These are phyloP conservation scores for Barnettozyma salicaria DNA, from an alignment of 805 yeast species.

Conservation along the genomic window DNA sequence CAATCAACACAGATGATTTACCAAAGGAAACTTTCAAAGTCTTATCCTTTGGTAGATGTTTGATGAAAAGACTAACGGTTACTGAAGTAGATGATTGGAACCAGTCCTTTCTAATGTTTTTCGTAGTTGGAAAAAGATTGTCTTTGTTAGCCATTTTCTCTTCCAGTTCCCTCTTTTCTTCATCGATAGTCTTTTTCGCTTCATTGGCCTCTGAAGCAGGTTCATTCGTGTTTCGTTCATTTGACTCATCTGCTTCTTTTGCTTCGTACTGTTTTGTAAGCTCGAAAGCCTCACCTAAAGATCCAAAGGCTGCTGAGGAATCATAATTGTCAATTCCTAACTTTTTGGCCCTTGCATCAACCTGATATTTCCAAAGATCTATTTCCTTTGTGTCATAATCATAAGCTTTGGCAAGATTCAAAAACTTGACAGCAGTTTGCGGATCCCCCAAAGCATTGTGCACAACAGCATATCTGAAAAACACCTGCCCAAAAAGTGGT, in stretches of 20 bases:
- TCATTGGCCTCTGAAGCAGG: neutral
- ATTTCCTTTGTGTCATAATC: slow-evolving; percentile 27
- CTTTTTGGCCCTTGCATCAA: slow-evolving; percentile 19
- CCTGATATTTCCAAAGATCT: slow-evolving; percentile 18
- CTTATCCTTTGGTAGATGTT: slow-evolving; percentile 49
- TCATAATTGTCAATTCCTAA: slow-evolving; percentile 8
- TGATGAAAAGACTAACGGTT: slow-evolving; percentile 65
- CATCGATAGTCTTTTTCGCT: slow-evolving; percentile 5
- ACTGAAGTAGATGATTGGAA: slow-evolving; percentile 59
- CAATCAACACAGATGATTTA: slow-evolving; percentile 32
- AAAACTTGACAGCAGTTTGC: slow-evolving; percentile 34
- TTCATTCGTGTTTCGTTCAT: neutral
- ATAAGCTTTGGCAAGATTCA: slow-evolving; percentile 35
- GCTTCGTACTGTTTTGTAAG: slow-evolving; percentile 4
- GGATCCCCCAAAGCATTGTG: slow-evolving; percentile 35
- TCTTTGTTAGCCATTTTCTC: slow-evolving; percentile 21
- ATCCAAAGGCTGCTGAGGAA: slow-evolving; percentile 4
- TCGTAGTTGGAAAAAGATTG: slow-evolving; percentile 20
- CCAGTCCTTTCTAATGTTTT: slow-evolving; percentile 53
- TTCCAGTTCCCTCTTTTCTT: slow-evolving; percentile 20
- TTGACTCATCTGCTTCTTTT: neutral
- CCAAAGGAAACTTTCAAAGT: slow-evolving; percentile 37
- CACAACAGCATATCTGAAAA: slow-evolving; percentile 38
- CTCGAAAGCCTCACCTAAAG: slow-evolving; percentile 11
- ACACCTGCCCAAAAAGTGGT: slow-evolving; percentile 38